phyloP scores from a whole-genome alignment of 1,284 basidiomycete species.

The Golubevia sp. region DNA sequence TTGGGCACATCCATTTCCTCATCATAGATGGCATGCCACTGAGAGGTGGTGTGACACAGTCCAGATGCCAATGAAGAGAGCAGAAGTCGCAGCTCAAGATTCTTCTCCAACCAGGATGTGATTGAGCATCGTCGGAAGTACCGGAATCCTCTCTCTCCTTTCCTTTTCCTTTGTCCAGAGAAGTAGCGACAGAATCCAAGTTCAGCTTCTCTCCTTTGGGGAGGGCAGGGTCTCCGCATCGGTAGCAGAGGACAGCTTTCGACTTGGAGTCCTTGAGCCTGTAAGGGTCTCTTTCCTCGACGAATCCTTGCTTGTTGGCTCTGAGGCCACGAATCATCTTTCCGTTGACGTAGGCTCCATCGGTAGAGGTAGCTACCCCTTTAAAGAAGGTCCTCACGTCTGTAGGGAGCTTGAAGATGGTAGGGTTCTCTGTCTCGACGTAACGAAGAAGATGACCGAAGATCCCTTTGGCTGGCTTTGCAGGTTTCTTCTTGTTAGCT shows the following conservation, averaged over 20 bases:
- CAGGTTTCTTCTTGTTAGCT: conserved; percentile 25
- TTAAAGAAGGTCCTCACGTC: conserved; percentile 85
- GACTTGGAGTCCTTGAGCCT: conserved; percentile 84
- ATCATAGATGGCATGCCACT: conserved; percentile 80
- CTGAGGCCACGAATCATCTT: conserved; percentile 33
- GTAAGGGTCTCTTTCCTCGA: conserved; percentile 89
- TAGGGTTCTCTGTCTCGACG: conserved; percentile 71
- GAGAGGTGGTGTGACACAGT: conserved; percentile 90
- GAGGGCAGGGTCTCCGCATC: conserved; percentile 78
- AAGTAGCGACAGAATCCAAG: conserved; percentile 50
- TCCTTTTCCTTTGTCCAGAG: conserved; percentile 24
- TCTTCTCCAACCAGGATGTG: conserved; percentile 58
- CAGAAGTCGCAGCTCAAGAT: conserved; percentile 97
- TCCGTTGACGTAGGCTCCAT: conserved; percentile 72
- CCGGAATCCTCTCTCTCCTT: conserved; percentile 31
- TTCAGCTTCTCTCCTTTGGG: conserved; percentile 64
- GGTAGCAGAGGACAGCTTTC: conserved; percentile 81
- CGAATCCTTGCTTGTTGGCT: conserved; percentile 79
- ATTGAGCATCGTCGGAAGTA: conserved; percentile 28
- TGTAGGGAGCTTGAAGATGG: conserved; percentile 85
- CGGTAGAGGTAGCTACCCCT: conserved; percentile 75
- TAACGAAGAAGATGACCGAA: conserved; percentile 71
- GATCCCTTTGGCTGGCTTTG: conserved; percentile 28
- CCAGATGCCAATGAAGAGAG: conserved; percentile 91
- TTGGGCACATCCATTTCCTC: conserved; percentile 99